A percentile compares a stretch with the other conserved stretches of the same genome.
phyloP scores from a whole-genome alignment of 2,329 filamentous ascomycete genomes.

The Chrysoporthe cubensis region DNA sequence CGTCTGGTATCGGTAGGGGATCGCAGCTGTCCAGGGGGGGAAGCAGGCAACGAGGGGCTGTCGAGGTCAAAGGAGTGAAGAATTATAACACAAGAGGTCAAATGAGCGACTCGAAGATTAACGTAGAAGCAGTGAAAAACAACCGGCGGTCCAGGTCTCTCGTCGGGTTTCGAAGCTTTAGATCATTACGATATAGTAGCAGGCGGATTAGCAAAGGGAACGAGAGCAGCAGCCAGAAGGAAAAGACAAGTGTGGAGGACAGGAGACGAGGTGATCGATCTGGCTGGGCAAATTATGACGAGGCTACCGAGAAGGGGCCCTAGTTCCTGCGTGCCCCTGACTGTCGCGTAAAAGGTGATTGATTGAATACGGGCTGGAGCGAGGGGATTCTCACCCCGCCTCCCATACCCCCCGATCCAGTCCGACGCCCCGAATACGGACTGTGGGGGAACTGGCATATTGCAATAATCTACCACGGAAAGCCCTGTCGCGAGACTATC shows the following conservation, averaged over 20 bases:
- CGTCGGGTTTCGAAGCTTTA: background rate
- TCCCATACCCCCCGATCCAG: background rate
- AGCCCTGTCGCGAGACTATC: background rate
- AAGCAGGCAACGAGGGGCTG: slow-evolving; percentile 2
- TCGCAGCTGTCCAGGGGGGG: background rate
- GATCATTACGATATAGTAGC: background rate
- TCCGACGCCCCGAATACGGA: slow-evolving; percentile 6
- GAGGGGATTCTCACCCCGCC: slow-evolving; percentile 12
- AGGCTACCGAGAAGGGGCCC: slow-evolving; percentile 15
- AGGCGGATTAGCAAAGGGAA: background rate
- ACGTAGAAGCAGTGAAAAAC: background rate
- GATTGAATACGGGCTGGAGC: slow-evolving; percentile 15
- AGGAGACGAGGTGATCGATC: slow-evolving; percentile 1
- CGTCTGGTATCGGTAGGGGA: slow-evolving; percentile 2
- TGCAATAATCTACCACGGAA: slow-evolving; percentile 3
- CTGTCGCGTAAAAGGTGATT: slow-evolving; percentile 12
- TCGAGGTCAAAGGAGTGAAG: too few species aligned
- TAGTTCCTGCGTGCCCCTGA: slow-evolving; percentile 14
- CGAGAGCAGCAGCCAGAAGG: background rate
- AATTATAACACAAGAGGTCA: background rate
- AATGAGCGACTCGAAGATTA: slow-evolving; percentile 1
- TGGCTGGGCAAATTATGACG: slow-evolving; percentile 13
- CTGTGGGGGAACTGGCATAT: slow-evolving; percentile 1
- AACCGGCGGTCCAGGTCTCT: background rate
- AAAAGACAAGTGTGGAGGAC: background rate